A percentile compares a stretch with the other conserved stretches of the same genome.
Conservation (phyloP, 495 filamentous ascomycete genomes). For the Penicillium atrosanguineum region DNA sequence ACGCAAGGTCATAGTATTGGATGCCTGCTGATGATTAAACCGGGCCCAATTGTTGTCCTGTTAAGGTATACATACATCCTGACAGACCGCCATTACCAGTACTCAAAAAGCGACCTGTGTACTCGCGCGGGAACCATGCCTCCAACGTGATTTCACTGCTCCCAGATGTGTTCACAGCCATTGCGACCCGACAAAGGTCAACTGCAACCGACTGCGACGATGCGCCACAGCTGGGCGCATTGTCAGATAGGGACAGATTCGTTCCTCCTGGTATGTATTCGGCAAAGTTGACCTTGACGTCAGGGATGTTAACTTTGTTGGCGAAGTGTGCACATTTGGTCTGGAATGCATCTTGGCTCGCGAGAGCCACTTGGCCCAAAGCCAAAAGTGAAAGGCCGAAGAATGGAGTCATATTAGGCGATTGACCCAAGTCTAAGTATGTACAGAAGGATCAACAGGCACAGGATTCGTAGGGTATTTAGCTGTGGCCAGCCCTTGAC, state of each 20-base stretch:
- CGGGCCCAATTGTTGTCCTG: neutral
- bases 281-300: constrained; percentile 38
- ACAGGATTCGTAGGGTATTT: constrained; percentile 3
- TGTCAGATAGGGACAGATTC: constrained; percentile 46
- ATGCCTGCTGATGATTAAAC: constrained; percentile 22
- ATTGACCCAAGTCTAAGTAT: neutral
- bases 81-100: constrained; percentile 58
- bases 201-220: constrained; percentile 40
- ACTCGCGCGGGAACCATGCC: constrained; percentile 56
- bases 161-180: constrained; percentile 54
- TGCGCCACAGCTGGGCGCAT: constrained; percentile 41
- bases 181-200: constrained; percentile 56
- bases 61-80: constrained; percentile 41
- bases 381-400: constrained; percentile 19
- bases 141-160: constrained; percentile 54
- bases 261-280: constrained; percentile 47
- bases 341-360: constrained; percentile 31
- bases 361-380: constrained; percentile 24
- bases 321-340: constrained; percentile 30
- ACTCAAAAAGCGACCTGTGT: constrained; percentile 49
- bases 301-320: constrained; percentile 32
- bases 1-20: constrained; percentile 35
- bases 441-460: neutral
- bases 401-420: constrained; percentile 15
- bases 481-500: neutral